phyloP scores from a whole-genome alignment of 2,329 filamentous ascomycete species.

The Colletotrichum ledebouriae region DNA sequence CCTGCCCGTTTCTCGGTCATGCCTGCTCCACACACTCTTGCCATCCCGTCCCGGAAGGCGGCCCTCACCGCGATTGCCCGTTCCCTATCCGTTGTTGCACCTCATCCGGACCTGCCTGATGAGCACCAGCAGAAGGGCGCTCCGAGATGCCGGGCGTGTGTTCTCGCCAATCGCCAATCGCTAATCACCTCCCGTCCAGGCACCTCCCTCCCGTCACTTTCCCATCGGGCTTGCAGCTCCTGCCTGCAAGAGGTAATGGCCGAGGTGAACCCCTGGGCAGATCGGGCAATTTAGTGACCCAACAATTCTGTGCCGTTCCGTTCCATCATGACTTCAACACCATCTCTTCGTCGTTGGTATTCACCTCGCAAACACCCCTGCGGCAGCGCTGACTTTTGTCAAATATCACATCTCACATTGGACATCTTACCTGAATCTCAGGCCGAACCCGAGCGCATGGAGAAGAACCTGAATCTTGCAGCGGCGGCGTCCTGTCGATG shows the following conservation, averaged over 20 bases:
- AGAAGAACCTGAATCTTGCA: conserved; percentile 26
- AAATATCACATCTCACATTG: conserved; percentile 26
- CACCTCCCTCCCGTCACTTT: not conserved
- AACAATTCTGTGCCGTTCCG: not conserved
- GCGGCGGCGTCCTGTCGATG: not conserved
- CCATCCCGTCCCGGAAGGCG: conserved; percentile 17
- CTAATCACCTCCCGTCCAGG: not conserved
- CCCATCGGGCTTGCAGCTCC: not conserved
- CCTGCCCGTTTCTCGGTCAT: conserved; percentile 7
- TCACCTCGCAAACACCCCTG: not conserved
- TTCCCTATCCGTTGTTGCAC: not conserved
- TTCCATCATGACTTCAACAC: conserved; percentile 16
- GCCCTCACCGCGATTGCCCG: not conserved
- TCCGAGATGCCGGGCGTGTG: conserved; percentile 27
- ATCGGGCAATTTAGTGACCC: conserved; percentile 20
- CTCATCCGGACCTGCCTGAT: too few relatives aligned
- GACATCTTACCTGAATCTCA: not conserved
- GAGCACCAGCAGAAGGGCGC: conserved; percentile 3
- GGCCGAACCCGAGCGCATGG: not conserved
- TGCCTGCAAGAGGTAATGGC: not conserved
- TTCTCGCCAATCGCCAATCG: not conserved
- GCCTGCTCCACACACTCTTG: not conserved
- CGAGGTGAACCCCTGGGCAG: conserved; percentile 27
- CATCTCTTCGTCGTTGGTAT: conserved; percentile 11
- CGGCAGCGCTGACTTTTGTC: conserved; percentile 8